Conservation (phyloP, 805 yeast species). For the Lipomyces orientalis region DNA sequence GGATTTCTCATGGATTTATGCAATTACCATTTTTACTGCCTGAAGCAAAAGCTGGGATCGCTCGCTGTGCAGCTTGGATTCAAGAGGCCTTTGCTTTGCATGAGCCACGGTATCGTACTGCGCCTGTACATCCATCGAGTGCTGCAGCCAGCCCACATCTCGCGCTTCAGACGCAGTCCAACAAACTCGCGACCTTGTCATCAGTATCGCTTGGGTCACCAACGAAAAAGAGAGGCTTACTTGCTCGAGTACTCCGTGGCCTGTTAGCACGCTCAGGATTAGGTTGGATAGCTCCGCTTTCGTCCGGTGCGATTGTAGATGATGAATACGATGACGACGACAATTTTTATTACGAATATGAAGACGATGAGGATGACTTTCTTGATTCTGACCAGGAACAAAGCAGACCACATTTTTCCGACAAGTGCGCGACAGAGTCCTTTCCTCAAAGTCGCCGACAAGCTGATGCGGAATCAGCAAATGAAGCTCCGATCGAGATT, state of each 20-base stretch:
- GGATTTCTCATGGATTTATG: constrained; percentile 43
- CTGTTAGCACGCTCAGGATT: constrained; percentile 20
- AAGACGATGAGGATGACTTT: constrained; percentile 22
- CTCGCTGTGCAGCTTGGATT: constrained; percentile 41
- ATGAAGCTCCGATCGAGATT: constrained; percentile 6
- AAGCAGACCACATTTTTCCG: neutral
- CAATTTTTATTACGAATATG: constrained; percentile 17
- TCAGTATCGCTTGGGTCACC: neutral
- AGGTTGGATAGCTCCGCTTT: constrained; percentile 18
- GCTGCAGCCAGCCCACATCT: neutral
- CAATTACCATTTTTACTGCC: constrained; percentile 41
- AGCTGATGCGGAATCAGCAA: neutral
- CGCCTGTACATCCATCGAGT: neutral
- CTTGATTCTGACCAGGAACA: neutral
- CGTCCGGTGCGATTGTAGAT: constrained; percentile 8
- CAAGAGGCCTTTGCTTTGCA: constrained; percentile 29
- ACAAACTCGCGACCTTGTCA: neutral
- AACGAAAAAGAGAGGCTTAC: neutral
- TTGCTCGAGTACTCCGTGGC: constrained; percentile 6
- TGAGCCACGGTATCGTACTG: constrained; percentile 8
- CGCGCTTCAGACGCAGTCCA: neutral
- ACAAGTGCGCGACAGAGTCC: neutral
- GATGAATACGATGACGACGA: constrained; percentile 21
- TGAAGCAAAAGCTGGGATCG: constrained; percentile 39
- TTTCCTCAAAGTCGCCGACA: neutral